Percentiles rank a stretch among this genome's conserved stretches.
Conservation (phyloP, 2,329 filamentous ascomycete species). For the Penicillium sp. region DNA sequence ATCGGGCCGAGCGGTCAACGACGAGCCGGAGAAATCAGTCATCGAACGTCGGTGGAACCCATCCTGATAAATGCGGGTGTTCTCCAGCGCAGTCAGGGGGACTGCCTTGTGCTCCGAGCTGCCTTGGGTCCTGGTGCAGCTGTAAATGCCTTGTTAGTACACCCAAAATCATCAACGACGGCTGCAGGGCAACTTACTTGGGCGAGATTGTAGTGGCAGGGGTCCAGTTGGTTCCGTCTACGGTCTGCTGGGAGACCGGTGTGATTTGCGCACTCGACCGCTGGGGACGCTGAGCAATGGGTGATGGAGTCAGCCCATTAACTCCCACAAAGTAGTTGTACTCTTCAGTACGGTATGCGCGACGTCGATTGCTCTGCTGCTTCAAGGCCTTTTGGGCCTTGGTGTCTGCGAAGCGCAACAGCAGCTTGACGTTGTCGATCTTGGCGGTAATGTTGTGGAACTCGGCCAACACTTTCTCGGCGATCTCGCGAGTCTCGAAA, state of each 20-base stretch:
- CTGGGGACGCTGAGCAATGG: conserved; percentile 44
- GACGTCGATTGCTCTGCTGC: conserved; percentile 90
- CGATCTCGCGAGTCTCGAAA: conserved; percentile 85
- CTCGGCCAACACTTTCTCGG: conserved; percentile 82
- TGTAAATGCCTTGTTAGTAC: conserved; percentile 35
- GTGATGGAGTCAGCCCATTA: conserved; percentile 48
- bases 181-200: conserved; percentile 40
- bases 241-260: conserved; percentile 46
- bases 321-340: conserved; percentile 67
- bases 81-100: conserved; percentile 39
- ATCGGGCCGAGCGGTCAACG: conserved; percentile 38
- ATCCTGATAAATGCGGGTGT: conserved; percentile 39
- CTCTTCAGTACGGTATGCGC: conserved; percentile 93
- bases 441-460: conserved; percentile 77
- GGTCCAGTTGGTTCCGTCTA: conserved; percentile 43
- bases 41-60: conserved; percentile 29
- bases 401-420: conserved; percentile 96
- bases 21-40: conserved; percentile 39
- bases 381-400: conserved; percentile 96
- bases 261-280: conserved; percentile 44
- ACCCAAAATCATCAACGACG: background rate
- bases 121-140: conserved; percentile 28
- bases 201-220: conserved; percentile 53
- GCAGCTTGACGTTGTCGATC: conserved; percentile 78
- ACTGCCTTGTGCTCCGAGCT: no score